Base-by-base conservation (phyloP, 2,329 filamentous ascomycete genomes). In the Pseudopithomyces chartarum region DNA sequence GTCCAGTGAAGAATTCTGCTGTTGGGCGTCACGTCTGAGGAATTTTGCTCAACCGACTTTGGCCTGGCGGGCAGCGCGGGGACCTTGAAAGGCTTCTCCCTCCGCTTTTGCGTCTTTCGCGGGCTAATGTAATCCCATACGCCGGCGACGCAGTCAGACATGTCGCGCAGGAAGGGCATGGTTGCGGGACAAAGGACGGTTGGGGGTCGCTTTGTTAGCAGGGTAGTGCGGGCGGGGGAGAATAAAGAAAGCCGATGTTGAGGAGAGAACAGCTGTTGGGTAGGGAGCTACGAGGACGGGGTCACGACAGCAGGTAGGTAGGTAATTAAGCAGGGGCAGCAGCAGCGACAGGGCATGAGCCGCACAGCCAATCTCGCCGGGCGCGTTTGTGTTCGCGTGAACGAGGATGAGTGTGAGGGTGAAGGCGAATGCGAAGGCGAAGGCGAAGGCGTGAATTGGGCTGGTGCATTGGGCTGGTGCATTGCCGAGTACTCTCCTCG, bases 121-220 rank as follows among this genome's bases (percentile, higher is more conserved):
- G 79, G 79, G 50, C 77, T 79, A 48, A 80, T 67, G 56, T 75
- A 78, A 55, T 70, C 69, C 77, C 77, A 80, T n/a, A n/a, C n/a
- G n/a, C n/a, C n/a, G n/a, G n/a, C n/a, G 54, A 81, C 65, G 46
- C 66, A 67, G 47, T 73, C 68, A 8, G 75, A 71, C 6, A 79
- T 61, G 40, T 64, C 56, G 51, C 64, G 62, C 22, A 76, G 58
- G 45, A 73, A 68, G 8, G 68, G 65, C 73, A 76, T 76, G 43
- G 26, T 58, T 22, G 52, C 19, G 22, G 17, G 47, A 50, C 17
- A n/a, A n/a, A 19, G 22, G 26, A 29, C n/a, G 20, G 29, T 20
- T 19, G n/a, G 47, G 15, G 40, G 47, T 29, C 22, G 48, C 48
- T 51, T 42, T 51, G 48, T 43, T 51, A 43, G 4, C 23, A 34